Conservation (phyloP, 345 rosid species). For the Leavenworthia alabamica region DNA sequence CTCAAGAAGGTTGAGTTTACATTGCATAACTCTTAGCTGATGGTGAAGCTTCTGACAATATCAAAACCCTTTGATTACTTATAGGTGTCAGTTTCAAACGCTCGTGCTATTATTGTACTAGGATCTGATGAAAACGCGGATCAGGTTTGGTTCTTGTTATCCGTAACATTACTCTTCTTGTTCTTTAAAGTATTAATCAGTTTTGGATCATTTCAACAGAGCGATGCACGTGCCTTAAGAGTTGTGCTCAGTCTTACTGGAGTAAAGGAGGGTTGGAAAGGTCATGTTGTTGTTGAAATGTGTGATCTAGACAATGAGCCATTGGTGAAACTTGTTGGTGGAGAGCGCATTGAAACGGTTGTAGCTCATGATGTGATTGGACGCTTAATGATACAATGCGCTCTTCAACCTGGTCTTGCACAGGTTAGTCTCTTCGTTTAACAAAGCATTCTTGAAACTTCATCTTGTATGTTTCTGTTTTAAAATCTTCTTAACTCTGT, state of each 20-base stretch:
- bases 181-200: neutral
- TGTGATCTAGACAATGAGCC: slow-evolving; percentile 94
- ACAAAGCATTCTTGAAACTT: neutral
- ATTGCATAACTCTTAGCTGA: neutral
- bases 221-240: slow-evolving; percentile 90
- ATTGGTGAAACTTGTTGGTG: slow-evolving; percentile 93
- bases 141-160: slow-evolving; percentile 49
- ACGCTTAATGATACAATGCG: slow-evolving; percentile 92
- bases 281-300: slow-evolving; percentile 97
- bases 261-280: slow-evolving; percentile 73
- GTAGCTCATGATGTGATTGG: slow-evolving; percentile 97
- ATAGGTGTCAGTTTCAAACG: slow-evolving; percentile 87
- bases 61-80: neutral
- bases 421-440: slow-evolving; percentile 40
- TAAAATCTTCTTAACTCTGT: neutral
- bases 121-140: slow-evolving; percentile 94
- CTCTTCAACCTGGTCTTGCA: slow-evolving; percentile 93
- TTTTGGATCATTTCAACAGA: slow-evolving; percentile 36
- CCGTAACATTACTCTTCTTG: neutral
- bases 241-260: slow-evolving; percentile 86
- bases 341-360: slow-evolving; percentile 81
- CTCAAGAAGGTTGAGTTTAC: slow-evolving; percentile 50
- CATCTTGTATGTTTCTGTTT: neutral
- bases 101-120: slow-evolving; percentile 75
- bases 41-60: neutral